A percentile compares a stretch with the other conserved stretches of the same genome.
Conservation (phyloP, 768 basidiomycete species). For the Infundibulicybe gibba region DNA sequence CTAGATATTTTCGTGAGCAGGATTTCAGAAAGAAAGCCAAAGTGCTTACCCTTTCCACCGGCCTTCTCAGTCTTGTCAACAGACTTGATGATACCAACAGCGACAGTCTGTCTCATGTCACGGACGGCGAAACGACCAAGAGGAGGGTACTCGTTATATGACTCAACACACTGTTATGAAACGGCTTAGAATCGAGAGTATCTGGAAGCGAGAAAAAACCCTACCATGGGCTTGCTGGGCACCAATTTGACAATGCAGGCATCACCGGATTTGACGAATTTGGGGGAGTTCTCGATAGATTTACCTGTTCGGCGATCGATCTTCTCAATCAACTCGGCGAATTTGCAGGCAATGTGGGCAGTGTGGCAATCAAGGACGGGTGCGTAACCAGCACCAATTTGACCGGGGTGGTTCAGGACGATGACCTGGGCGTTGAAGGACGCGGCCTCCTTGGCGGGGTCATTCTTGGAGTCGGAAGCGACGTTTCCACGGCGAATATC, state of each 20-base stretch:
- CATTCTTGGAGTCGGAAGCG: slow-evolving; percentile 99
- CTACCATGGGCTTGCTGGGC: slow-evolving; percentile 89
- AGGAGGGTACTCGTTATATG: slow-evolving; percentile 97
- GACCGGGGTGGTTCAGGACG: slow-evolving; percentile 99
- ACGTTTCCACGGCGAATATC: slow-evolving; percentile 99
- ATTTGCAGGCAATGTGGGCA: slow-evolving; percentile 99
- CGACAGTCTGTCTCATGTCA: slow-evolving; percentile 99
- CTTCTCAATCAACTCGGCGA: slow-evolving; percentile 97
- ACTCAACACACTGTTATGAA: slow-evolving; percentile 43
- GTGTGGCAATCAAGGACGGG: slow-evolving; percentile 99
- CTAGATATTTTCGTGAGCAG: slow-evolving; percentile 27
- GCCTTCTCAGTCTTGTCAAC: slow-evolving; percentile 93
- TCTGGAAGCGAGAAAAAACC: slow-evolving; percentile 8
- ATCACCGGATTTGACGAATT: slow-evolving; percentile 99
- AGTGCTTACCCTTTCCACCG: slow-evolving; percentile 73
- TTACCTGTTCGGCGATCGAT: slow-evolving; percentile 99
- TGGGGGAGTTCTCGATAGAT: slow-evolving; percentile 81
- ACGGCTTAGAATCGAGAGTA: neutral
- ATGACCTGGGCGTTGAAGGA: slow-evolving; percentile 99
- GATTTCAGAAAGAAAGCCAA: neutral
- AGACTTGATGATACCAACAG: slow-evolving; percentile 97
- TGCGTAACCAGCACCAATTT: slow-evolving; percentile 98
- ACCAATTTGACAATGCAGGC: slow-evolving; percentile 98
- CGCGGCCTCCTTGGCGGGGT: slow-evolving; percentile 98
- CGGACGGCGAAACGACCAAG: slow-evolving; percentile 99